Evolutionary conservation across 495 filamentous ascomycete genomes (phyloP).

Genomic region (Bacidia gigantensis): DNA sequence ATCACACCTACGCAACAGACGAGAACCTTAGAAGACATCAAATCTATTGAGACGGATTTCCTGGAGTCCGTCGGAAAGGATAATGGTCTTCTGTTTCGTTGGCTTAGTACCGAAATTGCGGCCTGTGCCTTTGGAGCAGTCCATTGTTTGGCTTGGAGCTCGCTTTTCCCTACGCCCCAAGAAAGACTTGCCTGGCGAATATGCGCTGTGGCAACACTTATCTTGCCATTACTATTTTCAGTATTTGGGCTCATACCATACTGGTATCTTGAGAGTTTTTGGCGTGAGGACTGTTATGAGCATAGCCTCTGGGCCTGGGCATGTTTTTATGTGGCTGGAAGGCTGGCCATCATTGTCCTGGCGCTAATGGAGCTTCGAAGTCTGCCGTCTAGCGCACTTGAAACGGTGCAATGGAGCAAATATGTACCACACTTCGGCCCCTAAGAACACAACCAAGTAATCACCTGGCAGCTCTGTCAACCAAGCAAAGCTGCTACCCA

Average conservation of each 20-base stretch:
- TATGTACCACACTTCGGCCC: slow-evolving; percentile 11
- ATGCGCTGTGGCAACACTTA: slow-evolving; percentile 6
- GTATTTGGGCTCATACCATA: background rate
- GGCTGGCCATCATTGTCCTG: slow-evolving; percentile 6
- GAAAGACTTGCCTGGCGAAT: slow-evolving; percentile 13
- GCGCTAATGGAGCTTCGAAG: slow-evolving; percentile 11
- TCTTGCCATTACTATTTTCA: background rate
- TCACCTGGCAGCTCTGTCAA: too few relatives aligned
- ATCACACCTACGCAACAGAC: too few relatives aligned
- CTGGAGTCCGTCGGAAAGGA: too few relatives aligned
- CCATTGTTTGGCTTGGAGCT: slow-evolving; percentile 19
- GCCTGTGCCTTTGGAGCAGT: slow-evolving; percentile 11
- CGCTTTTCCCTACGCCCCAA: slow-evolving; percentile 6
- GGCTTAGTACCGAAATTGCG: too few relatives aligned
- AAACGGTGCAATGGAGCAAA: slow-evolving; percentile 9
- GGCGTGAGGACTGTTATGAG: too few relatives aligned
- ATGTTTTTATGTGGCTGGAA: background rate
- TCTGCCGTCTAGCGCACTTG: slow-evolving; percentile 6
- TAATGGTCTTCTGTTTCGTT: background rate
- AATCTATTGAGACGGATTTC: too few relatives aligned
- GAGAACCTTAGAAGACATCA: too few relatives aligned
- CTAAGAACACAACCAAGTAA: too few relatives aligned
- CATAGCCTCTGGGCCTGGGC: background rate
- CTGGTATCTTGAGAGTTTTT: background rate
- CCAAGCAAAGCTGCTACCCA: too few relatives aligned